Evolutionary conservation across 2,329 filamentous ascomycete species (phyloP), one percentile per base, ranked within the genome.

Genomic region (Hirsutella minnesotensis): DNA sequence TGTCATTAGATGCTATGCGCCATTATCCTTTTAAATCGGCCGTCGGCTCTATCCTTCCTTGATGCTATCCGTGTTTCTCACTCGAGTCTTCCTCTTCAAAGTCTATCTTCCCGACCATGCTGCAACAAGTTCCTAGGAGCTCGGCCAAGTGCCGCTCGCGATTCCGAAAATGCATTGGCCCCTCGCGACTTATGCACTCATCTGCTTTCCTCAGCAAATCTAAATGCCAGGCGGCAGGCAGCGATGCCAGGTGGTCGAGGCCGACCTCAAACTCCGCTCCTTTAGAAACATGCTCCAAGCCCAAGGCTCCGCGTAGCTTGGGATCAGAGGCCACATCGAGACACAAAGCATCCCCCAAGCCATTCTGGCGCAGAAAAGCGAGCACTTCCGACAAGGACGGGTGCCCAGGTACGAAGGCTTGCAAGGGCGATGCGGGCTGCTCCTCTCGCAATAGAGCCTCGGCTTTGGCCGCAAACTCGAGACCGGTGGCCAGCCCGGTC

Each of bases 71-170:
- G 4, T 35, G 33, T 7, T 21, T 29, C 29, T 18, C 18, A 29
- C 38, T 29, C 38, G 29, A 31, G 40, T 40, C 38, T 9, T 35
- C 40, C 21, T 12, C 29, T n/a, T 38, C 40, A 9, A 38, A 24
- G 22, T 35, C 38, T 9, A 38, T 34, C 13, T 29, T 31, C n/a
- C 37, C 35, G 3, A 22, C 33, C 24, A 46, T n/a, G 33, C 33
- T 31, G 41, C 47, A 49, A n/a, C 51, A 53, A 1, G 49, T 51
- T 16, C 52, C 52, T 9, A 54, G 43, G 19, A 54, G 20, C 39
- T 54, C 52, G 3, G 52, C 47, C 10, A 50, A 42, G 39, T 51
- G 51, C 7, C 52, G 46, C 42, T 53, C 46, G 13, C 49, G 44
- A 35, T 53, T 44, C 24, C 42, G 42, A 16, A 54, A 53, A 31